Percentiles rank a stretch among this genome's conserved stretches.
These are phyloP conservation scores for Toxoplasma gondii DNA, from an alignment of 169 alveolate genomes.

Conservation along the genomic window DNA sequence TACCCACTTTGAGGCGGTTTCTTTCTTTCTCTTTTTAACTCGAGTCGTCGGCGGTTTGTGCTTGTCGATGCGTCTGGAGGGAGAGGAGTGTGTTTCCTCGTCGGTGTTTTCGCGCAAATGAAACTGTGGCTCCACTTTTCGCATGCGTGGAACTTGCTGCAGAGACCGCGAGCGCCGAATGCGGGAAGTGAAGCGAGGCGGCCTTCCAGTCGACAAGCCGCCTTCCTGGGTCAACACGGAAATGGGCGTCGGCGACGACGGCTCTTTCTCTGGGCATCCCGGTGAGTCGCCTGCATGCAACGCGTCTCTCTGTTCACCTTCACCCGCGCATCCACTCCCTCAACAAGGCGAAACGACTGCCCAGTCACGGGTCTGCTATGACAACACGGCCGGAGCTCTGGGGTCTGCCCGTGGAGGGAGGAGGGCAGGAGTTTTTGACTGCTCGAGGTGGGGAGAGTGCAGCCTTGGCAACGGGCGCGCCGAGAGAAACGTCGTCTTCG, in stretches of 20 bases:
- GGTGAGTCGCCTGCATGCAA: neutral
- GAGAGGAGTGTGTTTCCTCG: neutral
- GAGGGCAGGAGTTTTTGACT: neutral
- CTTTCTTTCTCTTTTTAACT: neutral
- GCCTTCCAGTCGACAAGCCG: neutral
- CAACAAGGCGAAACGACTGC: too few species aligned
- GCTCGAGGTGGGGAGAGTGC: neutral
- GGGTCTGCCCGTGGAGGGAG: too few species aligned
- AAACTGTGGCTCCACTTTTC: too few species aligned
- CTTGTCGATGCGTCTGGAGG: neutral
- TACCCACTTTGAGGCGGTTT: neutral
- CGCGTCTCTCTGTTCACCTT: neutral
- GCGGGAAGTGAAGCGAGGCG: neutral
- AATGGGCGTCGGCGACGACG: slow-evolving; percentile 36
- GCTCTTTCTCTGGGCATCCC: slow-evolving; percentile 32
- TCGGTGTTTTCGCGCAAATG: neutral
- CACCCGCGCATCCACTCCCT: too few species aligned
- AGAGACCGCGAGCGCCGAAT: slow-evolving; percentile 27
- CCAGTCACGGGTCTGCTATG: too few species aligned
- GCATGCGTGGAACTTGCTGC: too few species aligned
- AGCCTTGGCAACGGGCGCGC: too few species aligned
- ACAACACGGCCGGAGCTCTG: too few species aligned
- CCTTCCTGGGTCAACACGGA: slow-evolving; percentile 35
- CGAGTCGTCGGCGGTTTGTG: too few species aligned
- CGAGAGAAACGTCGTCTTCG: too few species aligned